Base-by-base conservation (phyloP, 1,284 basidiomycete genomes). In the Cystobasidiaceae sp. region DNA sequence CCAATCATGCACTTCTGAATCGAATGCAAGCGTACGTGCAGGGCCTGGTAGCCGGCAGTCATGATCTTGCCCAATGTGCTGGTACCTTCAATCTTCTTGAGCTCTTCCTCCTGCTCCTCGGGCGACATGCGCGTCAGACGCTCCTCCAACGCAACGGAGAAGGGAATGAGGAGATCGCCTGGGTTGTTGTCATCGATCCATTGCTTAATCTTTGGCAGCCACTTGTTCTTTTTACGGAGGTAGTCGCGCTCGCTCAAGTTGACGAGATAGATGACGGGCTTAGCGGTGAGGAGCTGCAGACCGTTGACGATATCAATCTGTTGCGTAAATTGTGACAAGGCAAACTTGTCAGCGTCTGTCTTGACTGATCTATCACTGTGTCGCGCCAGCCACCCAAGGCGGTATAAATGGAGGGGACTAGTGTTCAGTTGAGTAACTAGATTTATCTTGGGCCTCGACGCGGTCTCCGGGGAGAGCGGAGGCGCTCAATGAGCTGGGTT, bases 141-240 rank as follows among this genome's bases (percentile, higher is more conserved):
- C 78, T 99, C 93, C 77, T 99, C 96, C 55, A 98, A 82, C 1
- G 93, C 84, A 56, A 98, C 96, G 23, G 92, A 96, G 82, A 98
- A 97, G 11, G 96, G 96, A 73, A 99, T 97, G 70, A 99, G 84
- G 25, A 85, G 83, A 75, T 99, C 96, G 67, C 96, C 96, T 1
- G 93, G 86, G 81, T 97, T 98, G 82, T 97, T 85, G 75, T 87
- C 83, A 80, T 98, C 93, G 74, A 99, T 97, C 94, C 96, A 99
- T 32, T 33, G 33, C 41, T 67, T 67, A 28, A 67, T 67, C 54
- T 67, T 67, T 21, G 66, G 44, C 21, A 63, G 45, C 93, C 94
- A 98, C 82, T 97, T 98, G 83, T 97, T 98, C 86, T 97, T 98
- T 81, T 96, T 97, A 68, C 96, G 86, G 66, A 91, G 81, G 75